Percentiles rank a stretch among this genome's conserved stretches.
Conservation (phyloP, 208 protist species). For the Trypanosoma conorhini region DNA sequence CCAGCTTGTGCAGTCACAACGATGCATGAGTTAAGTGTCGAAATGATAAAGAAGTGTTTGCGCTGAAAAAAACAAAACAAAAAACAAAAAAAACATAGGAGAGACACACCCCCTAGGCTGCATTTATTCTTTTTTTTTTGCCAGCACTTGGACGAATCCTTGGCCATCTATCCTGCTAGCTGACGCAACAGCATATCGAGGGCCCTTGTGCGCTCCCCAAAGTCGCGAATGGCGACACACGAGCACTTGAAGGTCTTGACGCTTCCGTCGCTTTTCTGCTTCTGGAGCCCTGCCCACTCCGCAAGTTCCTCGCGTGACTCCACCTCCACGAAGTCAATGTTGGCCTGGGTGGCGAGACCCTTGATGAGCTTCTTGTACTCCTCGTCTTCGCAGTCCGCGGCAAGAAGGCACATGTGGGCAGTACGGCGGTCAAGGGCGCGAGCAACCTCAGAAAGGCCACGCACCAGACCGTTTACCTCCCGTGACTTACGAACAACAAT, state of each 20-base stretch:
- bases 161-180: slow-evolving; percentile 19
- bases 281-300: slow-evolving; percentile 42
- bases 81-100: no score
- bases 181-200: slow-evolving; percentile 40
- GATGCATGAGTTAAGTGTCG: neutral
- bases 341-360: slow-evolving; percentile 33
- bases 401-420: slow-evolving; percentile 49
- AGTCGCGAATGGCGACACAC: slow-evolving; percentile 44
- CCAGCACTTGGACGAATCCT: neutral
- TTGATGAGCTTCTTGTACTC: slow-evolving; percentile 57
- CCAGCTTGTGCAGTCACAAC: neutral
- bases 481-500: slow-evolving; percentile 43
- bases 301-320: slow-evolving; percentile 34
- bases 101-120: neutral
- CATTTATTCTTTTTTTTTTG: neutral
- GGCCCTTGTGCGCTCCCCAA: slow-evolving; percentile 42
- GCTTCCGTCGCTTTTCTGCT: slow-evolving; percentile 30
- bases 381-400: slow-evolving; percentile 49
- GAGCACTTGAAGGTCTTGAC: slow-evolving; percentile 47
- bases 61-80: no score
- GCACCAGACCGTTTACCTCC: slow-evolving; percentile 45
- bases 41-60: slow-evolving; percentile 12
- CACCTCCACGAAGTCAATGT: slow-evolving; percentile 51
- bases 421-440: slow-evolving; percentile 43
- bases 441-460: slow-evolving; percentile 47